A percentile compares a stretch with the other conserved stretches of the same genome.
These are phyloP conservation scores for Lyophyllum shimeji DNA, from an alignment of 768 basidiomycete species.

Conservation along the genomic window DNA sequence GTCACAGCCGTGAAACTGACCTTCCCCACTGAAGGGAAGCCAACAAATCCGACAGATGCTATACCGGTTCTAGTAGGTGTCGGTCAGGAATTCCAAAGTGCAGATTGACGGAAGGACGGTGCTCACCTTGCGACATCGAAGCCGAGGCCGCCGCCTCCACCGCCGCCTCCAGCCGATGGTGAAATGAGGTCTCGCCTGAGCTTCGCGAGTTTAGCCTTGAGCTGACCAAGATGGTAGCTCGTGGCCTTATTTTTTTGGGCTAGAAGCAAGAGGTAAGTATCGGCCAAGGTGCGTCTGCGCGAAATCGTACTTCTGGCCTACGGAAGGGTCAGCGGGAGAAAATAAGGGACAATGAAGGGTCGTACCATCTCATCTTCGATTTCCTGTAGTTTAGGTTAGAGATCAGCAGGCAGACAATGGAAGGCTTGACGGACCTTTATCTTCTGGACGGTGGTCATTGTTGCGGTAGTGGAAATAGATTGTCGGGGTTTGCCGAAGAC, in stretches of 20 bases:
- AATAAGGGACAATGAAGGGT: conserved; percentile 10
- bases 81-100: not conserved
- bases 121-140: conserved; percentile 88
- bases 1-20: conserved; percentile 31
- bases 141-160: conserved; percentile 86
- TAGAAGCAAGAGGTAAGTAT: conserved; percentile 31
- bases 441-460: conserved; percentile 90
- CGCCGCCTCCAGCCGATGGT: conserved; percentile 71
- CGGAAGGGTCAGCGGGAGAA: conserved; percentile 23
- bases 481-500: conserved; percentile 40
- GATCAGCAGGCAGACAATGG: conserved; percentile 14
- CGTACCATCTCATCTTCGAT: conserved; percentile 96
- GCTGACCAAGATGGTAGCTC: conserved; percentile 93
- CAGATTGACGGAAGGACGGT: not conserved
- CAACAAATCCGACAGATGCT: conserved; percentile 92
- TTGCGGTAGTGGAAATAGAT: conserved; percentile 24
- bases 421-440: conserved; percentile 59
- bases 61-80: conserved; percentile 73
- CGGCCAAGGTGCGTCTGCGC: conserved; percentile 1
- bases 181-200: conserved; percentile 91
- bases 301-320: conserved; percentile 74
- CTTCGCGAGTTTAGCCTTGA: conserved; percentile 98
- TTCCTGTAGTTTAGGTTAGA: conserved; percentile 51
- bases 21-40: conserved; percentile 95
- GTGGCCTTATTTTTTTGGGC: conserved; percentile 96